Base-by-base conservation (phyloP, 2,329 filamentous ascomycete species). In the Cercospora berteroae region DNA sequence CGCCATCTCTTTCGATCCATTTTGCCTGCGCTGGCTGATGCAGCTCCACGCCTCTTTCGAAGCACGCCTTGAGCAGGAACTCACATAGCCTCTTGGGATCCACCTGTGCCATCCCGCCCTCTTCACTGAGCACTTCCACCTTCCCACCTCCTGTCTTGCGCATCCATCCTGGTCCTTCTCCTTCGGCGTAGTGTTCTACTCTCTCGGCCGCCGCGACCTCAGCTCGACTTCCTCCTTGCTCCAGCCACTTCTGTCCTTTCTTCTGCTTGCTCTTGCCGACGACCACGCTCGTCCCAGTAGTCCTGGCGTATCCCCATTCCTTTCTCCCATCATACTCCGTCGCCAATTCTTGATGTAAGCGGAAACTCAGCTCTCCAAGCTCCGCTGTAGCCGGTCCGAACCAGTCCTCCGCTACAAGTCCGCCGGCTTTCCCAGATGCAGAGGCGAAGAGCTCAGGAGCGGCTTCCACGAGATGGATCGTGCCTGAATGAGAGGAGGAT, bases 401-500 rank as follows among this genome's bases (percentile, higher is more conserved):
- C 75, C 90, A 94, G 77, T 94, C 89, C 36, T 82, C 83, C 0
- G 90, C 90, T 8, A 94, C 75, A 74, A 94, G 94, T 0, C 91
- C 91, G 18, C 85, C 92, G 0, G 90, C 90, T 71, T 86, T 88
- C 1, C 91, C 90, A 2, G 90, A 93, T 0, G 91, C 90, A 31
- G 89, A 91, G 10, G 87, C 84, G 78, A 94, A 92, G 33, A 94
- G 83, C 69, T 87, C 77, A 0, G 82, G 77, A 4, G 85, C 84
- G 5, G 85, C 81, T 72, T 89, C 88, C 44, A 90, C 69, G 23
- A 90, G 78, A 69, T 88, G 85, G 62, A 89, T 87, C 8, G 62
- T 76, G 74, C 8, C 75, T 73, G 33, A 23, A 18, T 61, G 50
- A 2, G 61, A 13, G 25, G 44, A 18, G 1, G 76, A 76, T 59